Evolutionary conservation across 345 rosid species (phyloP), one percentile per base, ranked within the genome.

Genomic region (Populus tremula): DNA sequence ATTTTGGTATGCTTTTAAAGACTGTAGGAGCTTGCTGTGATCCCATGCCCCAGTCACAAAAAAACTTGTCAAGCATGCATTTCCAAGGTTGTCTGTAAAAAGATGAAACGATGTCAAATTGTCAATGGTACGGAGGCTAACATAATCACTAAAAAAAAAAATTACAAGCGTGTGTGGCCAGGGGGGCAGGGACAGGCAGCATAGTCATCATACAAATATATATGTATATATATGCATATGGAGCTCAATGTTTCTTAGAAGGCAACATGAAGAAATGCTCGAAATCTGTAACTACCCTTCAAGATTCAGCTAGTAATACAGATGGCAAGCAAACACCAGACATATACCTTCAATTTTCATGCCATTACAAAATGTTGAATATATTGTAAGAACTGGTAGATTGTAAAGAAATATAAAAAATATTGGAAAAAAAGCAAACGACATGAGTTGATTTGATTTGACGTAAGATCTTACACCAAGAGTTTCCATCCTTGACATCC

Each of bases 401-500:
- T 36, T 35, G 61, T 41, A 72, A n/a, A 33, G 49, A 41, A 65
- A 41, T 12, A 59, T 66, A 21, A 71, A 73, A 49, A 65, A 35
- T 31, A 16, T 4, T 27, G 21, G 78, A 27, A 71, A 65, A 77
- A 6, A 39, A 68, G 50, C 27, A n/a, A 21, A 36, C 35, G 27
- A 25, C 36, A 21, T 68, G 66, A 61, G 18, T 29, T 43, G 56
- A 18, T 61, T 29, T 70, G 54, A n/a, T 47, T 67, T 70, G 54
- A n/a, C 33, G 53, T 23, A 36, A 38, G 38, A 72, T 74, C 92
- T 85, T 89, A 91, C 95, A 91, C 95, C 95, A 91, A 78, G 92
- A 89, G 80, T 84, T 81, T 36, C 95, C 95, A 83, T 91, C 93
- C 86, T 87, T 91, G 81, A 91, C 93, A 81, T 91, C 95, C 84